These are phyloP conservation scores for Penicillium sp. DNA, from an alignment of 2,329 filamentous ascomycete species.

Conservation along the genomic window DNA sequence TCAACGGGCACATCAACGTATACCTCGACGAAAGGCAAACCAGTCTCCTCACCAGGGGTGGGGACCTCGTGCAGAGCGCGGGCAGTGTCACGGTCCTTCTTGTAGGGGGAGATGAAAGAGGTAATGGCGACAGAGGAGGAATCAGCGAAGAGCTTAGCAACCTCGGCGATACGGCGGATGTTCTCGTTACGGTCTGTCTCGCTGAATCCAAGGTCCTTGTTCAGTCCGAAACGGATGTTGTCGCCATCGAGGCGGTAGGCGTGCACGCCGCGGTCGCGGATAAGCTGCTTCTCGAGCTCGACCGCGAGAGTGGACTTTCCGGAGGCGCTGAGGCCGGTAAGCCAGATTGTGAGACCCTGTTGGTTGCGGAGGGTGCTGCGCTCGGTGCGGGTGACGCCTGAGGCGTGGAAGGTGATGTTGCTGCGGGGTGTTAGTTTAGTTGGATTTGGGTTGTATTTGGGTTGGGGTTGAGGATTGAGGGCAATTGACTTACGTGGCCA, in stretches of 20 bases:
- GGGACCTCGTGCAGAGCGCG: slow-evolving; percentile 73
- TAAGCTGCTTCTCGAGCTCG: slow-evolving; percentile 92
- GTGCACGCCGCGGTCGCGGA: slow-evolving; percentile 68
- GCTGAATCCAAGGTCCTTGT: slow-evolving; percentile 95
- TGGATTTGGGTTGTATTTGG: neutral
- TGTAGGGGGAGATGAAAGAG: slow-evolving; percentile 95
- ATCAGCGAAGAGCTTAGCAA: slow-evolving; percentile 96
- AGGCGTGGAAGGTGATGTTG: slow-evolving; percentile 50
- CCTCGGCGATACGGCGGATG: slow-evolving; percentile 93
- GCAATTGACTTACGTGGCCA: slow-evolving; percentile 37
- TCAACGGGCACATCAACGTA: slow-evolving; percentile 89
- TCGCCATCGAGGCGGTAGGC: slow-evolving; percentile 96
- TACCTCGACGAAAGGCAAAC: slow-evolving; percentile 89
- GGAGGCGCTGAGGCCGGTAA: slow-evolving; percentile 92
- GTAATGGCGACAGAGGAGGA: slow-evolving; percentile 83
- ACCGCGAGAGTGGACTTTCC: slow-evolving; percentile 97
- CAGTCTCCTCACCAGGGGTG: slow-evolving; percentile 56
- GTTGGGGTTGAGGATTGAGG: neutral
- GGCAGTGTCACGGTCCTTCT: slow-evolving; percentile 78
- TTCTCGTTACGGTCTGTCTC: slow-evolving; percentile 96
- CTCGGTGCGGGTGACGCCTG: slow-evolving; percentile 43
- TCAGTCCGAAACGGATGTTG: slow-evolving; percentile 96
- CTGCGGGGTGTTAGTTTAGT: slow-evolving; percentile 22
- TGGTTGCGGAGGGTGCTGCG: slow-evolving; percentile 65
- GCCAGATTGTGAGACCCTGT: slow-evolving; percentile 92